These are phyloP conservation scores for Cryphonectria radicalis DNA, from an alignment of 2,329 filamentous ascomycete species.

Conservation along the genomic window DNA sequence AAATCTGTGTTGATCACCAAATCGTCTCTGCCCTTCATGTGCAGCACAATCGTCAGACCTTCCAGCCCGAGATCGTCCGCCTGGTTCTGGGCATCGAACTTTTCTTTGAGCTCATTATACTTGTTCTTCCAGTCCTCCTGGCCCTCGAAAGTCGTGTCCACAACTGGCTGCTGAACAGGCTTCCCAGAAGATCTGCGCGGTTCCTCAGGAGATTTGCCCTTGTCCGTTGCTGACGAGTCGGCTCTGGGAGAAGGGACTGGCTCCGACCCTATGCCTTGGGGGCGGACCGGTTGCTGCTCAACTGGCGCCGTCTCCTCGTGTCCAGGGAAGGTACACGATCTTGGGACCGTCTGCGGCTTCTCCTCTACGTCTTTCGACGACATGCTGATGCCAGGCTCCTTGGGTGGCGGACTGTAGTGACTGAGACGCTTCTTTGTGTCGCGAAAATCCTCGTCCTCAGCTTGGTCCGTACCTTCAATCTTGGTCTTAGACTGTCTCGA, in stretches of 20 bases:
- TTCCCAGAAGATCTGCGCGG: neutral
- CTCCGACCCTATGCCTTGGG: neutral
- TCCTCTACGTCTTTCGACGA: neutral
- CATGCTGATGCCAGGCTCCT: neutral
- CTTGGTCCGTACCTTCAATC: neutral
- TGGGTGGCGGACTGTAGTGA: conserved; percentile 3
- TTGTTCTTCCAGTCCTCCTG: conserved; percentile 48
- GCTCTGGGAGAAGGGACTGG: neutral
- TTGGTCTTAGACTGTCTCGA: conserved; percentile 4
- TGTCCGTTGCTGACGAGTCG: conserved; percentile 6
- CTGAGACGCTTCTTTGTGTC: conserved; percentile 11
- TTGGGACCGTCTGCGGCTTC: conserved; percentile 1
- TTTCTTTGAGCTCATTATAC: conserved; percentile 46
- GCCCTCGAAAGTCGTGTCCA: conserved; percentile 34
- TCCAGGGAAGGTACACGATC: neutral
- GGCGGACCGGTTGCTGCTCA: neutral
- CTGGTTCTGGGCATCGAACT: conserved; percentile 37
- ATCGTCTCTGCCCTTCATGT: conserved; percentile 54
- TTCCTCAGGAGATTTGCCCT: conserved; percentile 6
- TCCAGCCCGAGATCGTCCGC: conserved; percentile 48
- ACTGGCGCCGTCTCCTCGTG: neutral
- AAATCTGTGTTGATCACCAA: conserved; percentile 57
- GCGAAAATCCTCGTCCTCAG: neutral
- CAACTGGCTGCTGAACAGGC: neutral
- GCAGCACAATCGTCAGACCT: conserved; percentile 56